phyloP scores from a whole-genome alignment of 163 green algal genomes.

The Scenedesmus sp. region DNA sequence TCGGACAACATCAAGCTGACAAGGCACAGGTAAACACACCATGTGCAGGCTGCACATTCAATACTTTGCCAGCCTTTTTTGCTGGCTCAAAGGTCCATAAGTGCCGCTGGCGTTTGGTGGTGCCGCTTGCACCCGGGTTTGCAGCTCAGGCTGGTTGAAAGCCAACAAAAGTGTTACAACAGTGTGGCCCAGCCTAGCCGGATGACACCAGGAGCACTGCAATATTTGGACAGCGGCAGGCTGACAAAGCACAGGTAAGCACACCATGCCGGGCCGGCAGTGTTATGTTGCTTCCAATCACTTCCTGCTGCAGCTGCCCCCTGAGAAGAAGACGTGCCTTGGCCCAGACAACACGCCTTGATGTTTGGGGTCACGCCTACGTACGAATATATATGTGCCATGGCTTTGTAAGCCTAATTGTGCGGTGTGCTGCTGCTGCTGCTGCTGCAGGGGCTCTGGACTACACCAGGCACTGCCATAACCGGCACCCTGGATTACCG shows the following conservation, averaged over 20 bases:
- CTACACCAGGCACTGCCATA: neutral
- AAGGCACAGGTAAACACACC: conserved; percentile 54
- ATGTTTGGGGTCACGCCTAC: neutral
- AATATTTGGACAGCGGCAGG: conserved; percentile 78
- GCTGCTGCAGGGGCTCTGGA: conserved; percentile 41
- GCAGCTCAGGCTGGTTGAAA: neutral
- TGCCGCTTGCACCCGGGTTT: no score
- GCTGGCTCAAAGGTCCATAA: no score
- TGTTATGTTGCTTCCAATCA: neutral
- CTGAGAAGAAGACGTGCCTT: neutral
- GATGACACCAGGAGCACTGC: conserved; percentile 67
- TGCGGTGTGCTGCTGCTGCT: neutral
- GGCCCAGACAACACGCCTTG: neutral
- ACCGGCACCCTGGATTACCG: conserved; percentile 75
- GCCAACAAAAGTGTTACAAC: neutral
- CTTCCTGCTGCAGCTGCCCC: no score
- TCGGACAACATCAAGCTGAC: conserved; percentile 72
- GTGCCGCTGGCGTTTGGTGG: no score
- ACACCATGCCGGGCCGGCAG: neutral
- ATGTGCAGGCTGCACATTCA: neutral
- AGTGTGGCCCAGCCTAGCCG: conserved; percentile 73
- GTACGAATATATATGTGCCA: no score
- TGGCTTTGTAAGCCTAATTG: no score
- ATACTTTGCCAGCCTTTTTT: neutral
- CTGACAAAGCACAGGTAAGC: conserved; percentile 59